Percentiles rank a stretch among this genome's conserved stretches.
Conservation (phyloP, 1,284 basidiomycete species). For the Trametes pubescens region DNA sequence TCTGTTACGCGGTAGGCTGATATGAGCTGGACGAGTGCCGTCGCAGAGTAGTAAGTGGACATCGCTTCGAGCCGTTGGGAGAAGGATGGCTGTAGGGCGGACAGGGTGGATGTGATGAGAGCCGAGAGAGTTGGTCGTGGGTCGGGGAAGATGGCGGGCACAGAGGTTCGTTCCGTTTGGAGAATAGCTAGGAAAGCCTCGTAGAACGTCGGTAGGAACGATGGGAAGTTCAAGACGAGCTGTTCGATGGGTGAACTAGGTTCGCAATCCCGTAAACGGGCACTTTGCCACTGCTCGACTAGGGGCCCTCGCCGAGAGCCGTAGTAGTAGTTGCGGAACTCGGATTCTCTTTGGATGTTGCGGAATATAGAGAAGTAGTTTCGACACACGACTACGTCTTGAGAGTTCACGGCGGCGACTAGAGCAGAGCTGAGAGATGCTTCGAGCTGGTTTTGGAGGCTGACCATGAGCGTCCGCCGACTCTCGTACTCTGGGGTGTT, state of each 20-base stretch:
- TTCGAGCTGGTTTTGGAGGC: conserved; percentile 93
- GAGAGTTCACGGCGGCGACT: conserved; percentile 80
- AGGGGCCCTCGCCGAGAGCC: conserved; percentile 76
- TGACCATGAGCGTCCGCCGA: conserved; percentile 84
- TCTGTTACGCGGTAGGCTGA: conserved; percentile 76
- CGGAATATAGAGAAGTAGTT: conserved; percentile 87
- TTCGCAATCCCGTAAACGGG: conserved; percentile 59
- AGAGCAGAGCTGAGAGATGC: conserved; percentile 87
- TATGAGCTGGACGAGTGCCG: conserved; percentile 76
- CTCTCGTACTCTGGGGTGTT: conserved; percentile 90
- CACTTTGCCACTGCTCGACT: conserved; percentile 73
- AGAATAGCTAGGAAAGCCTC: conserved; percentile 71
- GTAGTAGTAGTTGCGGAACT: conserved; percentile 94
- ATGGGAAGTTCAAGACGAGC: conserved; percentile 53
- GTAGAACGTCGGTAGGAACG: conserved; percentile 82
- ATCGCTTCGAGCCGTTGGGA: conserved; percentile 78
- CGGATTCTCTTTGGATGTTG: conserved; percentile 88
- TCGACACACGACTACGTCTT: conserved; percentile 77
- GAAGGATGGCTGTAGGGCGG: conserved; percentile 81
- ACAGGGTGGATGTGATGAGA: conserved; percentile 83
- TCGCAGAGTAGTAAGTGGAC: conserved; percentile 67
- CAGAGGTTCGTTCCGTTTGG: conserved; percentile 74
- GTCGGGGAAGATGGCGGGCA: conserved; percentile 85
- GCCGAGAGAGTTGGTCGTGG: conserved; percentile 76
- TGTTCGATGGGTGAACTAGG: conserved; percentile 38